Evolutionary conservation across 1,139 yeast species (phyloP).

Genomic region (Debaryomyces nepalensis): DNA sequence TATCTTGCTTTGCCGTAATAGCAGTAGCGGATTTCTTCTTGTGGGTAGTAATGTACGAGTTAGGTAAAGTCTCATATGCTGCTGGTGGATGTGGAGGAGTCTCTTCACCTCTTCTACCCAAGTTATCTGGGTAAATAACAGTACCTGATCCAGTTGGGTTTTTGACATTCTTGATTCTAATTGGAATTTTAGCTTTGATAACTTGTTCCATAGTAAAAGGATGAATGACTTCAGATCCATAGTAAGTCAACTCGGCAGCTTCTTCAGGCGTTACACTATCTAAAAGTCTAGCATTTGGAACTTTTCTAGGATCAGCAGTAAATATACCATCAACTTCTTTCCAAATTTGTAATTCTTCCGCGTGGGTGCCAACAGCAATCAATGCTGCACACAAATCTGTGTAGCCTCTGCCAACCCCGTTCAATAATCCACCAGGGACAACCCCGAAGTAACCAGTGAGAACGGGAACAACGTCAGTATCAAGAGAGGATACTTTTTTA

Average conservation of each 20-base stretch:
- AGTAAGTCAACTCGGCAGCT: constrained; percentile 96
- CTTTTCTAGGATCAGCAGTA: constrained; percentile 98
- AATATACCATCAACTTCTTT: constrained; percentile 98
- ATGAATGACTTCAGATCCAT: constrained; percentile 96
- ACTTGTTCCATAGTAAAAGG: constrained; percentile 99
- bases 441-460: constrained; percentile 94
- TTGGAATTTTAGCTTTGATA: constrained; percentile 92
- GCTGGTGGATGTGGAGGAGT: constrained; percentile 97
- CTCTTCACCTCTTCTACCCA: constrained; percentile 80
- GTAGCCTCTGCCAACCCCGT: constrained; percentile 95
- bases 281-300: constrained; percentile 82
- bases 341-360: constrained; percentile 97
- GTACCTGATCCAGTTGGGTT: constrained; percentile 93
- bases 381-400: constrained; percentile 97
- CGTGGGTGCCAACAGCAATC: constrained; percentile 88
- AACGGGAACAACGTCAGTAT: constrained; percentile 72
- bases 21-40: constrained; percentile 90
- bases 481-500: constrained; percentile 51
- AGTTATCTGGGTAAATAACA: constrained; percentile 87
- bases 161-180: constrained; percentile 92
- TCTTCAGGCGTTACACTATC: constrained; percentile 96
- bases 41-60: constrained; percentile 48
- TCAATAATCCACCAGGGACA: constrained; percentile 91
- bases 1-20: constrained; percentile 91
- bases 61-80: constrained; percentile 59